Evolutionary conservation across 805 yeast species (phyloP).

Genomic region (Hanseniaspora clermontiae): DNA sequence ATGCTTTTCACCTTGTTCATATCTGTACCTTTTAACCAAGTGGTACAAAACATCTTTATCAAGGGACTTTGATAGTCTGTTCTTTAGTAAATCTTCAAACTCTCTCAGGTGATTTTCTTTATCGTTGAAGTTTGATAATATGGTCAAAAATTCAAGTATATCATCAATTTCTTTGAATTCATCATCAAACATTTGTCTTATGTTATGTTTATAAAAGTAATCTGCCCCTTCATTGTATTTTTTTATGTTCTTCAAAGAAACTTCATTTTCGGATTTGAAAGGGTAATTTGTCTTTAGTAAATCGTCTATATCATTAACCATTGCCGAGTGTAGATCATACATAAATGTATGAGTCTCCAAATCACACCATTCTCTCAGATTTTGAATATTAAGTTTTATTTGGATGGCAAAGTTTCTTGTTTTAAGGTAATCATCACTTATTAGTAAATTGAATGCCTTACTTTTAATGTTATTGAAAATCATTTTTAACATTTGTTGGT

Average conservation of each 20-base stretch:
- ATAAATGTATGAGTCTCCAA: background rate
- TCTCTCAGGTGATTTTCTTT: slow-evolving; percentile 7
- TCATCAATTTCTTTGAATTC: background rate
- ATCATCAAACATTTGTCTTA: slow-evolving; percentile 5
- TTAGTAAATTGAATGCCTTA: slow-evolving; percentile 59
- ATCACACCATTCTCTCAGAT: slow-evolving; percentile 80
- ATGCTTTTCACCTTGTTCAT: slow-evolving; percentile 69
- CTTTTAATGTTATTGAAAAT: slow-evolving; percentile 59
- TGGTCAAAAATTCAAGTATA: slow-evolving; percentile 7
- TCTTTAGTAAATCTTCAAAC: background rate
- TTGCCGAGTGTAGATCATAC: background rate
- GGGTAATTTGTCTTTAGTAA: slow-evolving; percentile 1
- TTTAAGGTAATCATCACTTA: slow-evolving; percentile 44
- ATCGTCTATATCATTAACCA: slow-evolving; percentile 4
- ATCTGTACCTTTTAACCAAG: slow-evolving; percentile 61
- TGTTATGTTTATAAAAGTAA: background rate
- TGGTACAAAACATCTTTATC: slow-evolving; percentile 44
- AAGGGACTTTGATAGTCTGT: background rate
- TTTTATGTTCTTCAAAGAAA: background rate
- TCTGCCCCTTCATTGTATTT: background rate
- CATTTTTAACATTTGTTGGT: slow-evolving; percentile 63
- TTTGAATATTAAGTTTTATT: slow-evolving; percentile 70
- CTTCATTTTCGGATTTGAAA: background rate
- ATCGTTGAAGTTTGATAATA: slow-evolving; percentile 9
- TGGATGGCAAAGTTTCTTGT: slow-evolving; percentile 80